Evolutionary conservation across 148 eudicot genomes (phyloP).

Genomic region (Rhododendron ferrugineum): DNA sequence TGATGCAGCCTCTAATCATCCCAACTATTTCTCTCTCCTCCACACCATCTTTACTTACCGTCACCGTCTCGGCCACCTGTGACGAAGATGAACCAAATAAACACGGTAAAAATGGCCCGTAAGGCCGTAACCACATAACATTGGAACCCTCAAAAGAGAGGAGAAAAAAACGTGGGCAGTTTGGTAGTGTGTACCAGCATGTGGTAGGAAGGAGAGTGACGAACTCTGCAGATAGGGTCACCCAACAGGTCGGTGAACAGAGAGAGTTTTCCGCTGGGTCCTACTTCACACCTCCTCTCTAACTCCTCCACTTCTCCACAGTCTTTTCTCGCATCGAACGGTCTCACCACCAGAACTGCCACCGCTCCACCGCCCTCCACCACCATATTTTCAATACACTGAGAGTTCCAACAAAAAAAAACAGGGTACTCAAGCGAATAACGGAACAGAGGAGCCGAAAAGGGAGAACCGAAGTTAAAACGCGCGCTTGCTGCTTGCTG

Average conservation of each 20-base stretch:
- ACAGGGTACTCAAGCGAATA: neutral
- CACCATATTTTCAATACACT: neutral
- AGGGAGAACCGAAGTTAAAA: neutral
- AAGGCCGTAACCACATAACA: too few species aligned
- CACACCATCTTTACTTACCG: constrained; percentile 10
- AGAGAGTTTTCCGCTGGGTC: constrained; percentile 58
- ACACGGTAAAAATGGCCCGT: too few species aligned
- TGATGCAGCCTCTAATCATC: constrained; percentile 86
- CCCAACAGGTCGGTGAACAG: constrained; percentile 82
- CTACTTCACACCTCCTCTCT: constrained; percentile 77
- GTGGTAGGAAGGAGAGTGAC: constrained; percentile 78
- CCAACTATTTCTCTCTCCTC: constrained; percentile 65
- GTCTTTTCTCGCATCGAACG: constrained; percentile 43
- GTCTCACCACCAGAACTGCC: constrained; percentile 45
- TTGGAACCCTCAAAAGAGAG: neutral
- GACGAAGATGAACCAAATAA: neutral
- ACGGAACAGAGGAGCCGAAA: neutral
- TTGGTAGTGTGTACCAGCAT: constrained; percentile 56
- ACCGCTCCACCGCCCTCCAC: neutral
- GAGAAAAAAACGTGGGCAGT: neutral
- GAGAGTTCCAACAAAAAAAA: too few species aligned
- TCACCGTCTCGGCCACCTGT: constrained; percentile 68
- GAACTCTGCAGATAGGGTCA: constrained; percentile 87
- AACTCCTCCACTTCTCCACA: constrained; percentile 48
- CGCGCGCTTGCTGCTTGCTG: neutral